These are phyloP conservation scores for Ophiostoma piceae DNA, from an alignment of 2,329 filamentous ascomycete species.

Conservation along the genomic window DNA sequence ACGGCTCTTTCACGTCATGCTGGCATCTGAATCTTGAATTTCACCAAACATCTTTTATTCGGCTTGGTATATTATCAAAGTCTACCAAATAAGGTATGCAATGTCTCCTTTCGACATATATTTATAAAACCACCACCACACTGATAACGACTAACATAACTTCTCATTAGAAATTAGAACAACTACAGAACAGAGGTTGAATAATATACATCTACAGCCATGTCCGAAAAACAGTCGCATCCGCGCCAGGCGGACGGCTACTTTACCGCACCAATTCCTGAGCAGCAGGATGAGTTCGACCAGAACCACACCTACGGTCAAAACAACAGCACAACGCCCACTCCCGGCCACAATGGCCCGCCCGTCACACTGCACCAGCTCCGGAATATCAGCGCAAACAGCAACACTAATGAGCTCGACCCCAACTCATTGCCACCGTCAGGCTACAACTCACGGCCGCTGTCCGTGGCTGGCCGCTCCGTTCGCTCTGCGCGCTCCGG, in stretches of 20 bases:
- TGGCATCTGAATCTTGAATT: background rate
- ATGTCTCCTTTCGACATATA: background rate
- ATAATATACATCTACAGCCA: background rate
- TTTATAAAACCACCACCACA: background rate
- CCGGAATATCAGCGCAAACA: background rate
- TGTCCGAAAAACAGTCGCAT: constrained; percentile 2
- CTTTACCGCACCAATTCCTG: background rate
- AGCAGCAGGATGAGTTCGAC: background rate
- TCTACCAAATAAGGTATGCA: background rate
- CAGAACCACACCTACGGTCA: background rate
- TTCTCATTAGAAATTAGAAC: background rate
- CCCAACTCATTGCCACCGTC: background rate
- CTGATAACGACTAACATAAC: background rate
- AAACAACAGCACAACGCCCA: background rate
- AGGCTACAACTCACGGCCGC: constrained; percentile 44
- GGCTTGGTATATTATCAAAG: background rate
- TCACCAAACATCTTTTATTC: background rate
- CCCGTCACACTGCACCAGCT: constrained; percentile 5
- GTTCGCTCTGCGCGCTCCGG: constrained; percentile 42
- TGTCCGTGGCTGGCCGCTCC: constrained; percentile 48
- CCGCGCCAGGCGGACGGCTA: constrained; percentile 1
- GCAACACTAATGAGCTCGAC: background rate
- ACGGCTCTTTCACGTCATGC: background rate
- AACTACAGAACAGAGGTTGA: too few species aligned
- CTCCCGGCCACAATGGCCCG: background rate